phyloP scores from a whole-genome alignment of 1,284 basidiomycete genomes.

The Inonotus hispidus region DNA sequence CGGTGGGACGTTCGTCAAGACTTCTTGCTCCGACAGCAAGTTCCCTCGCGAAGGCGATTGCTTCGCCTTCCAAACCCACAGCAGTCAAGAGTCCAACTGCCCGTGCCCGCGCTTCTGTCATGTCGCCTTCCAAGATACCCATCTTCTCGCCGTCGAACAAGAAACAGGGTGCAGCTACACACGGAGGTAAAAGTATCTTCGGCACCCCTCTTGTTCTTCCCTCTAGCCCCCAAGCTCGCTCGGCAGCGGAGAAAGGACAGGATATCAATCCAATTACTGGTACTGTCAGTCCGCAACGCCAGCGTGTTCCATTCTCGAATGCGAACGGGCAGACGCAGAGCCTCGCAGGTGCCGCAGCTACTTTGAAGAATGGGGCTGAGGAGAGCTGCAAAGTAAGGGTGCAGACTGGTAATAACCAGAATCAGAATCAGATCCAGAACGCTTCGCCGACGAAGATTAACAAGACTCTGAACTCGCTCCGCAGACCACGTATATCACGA shows the following conservation, averaged over 20 bases:
- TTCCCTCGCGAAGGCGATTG: constrained; percentile 57
- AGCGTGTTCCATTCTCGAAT: constrained; percentile 2
- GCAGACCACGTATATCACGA: constrained; percentile 70
- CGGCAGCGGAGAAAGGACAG: constrained; percentile 7
- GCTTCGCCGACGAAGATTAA: background rate
- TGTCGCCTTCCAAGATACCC: constrained; percentile 18
- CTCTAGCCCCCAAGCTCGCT: background rate
- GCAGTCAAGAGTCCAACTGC: constrained; percentile 1
- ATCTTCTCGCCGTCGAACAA: constrained; percentile 7
- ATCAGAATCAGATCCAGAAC: background rate
- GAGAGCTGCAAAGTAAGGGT: background rate
- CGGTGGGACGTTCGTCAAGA: constrained; percentile 40
- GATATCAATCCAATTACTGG: constrained; percentile 15
- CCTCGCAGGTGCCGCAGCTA: background rate
- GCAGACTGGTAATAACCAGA: background rate
- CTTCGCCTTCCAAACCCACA: constrained; percentile 15
- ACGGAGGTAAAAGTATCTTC: constrained; percentile 9
- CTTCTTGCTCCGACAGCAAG: constrained; percentile 70
- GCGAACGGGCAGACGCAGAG: background rate
- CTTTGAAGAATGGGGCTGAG: background rate
- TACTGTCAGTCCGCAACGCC: background rate
- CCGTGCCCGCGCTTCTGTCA: background rate
- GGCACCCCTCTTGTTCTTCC: constrained; percentile 15
- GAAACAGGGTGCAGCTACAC: background rate
- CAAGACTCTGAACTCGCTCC: constrained; percentile 29